Conservation (phyloP, 805 yeast species). For the Cyberlindnera xylosilytica region DNA sequence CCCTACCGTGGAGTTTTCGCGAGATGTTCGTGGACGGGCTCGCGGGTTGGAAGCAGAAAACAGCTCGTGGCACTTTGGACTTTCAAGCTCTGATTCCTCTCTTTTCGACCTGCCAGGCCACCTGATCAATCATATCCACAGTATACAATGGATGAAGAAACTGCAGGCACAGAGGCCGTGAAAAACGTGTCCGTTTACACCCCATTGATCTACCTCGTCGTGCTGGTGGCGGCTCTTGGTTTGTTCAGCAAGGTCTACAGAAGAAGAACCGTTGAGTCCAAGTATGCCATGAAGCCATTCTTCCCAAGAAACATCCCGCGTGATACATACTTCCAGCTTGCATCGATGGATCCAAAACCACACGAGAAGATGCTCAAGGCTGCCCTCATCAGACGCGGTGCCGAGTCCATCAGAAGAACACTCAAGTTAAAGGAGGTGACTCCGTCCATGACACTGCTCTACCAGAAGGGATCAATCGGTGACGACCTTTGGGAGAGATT, state of each 20-base stretch:
- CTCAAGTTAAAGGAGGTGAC: slow-evolving; percentile 78
- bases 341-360: slow-evolving; percentile 51
- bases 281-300: slow-evolving; percentile 65
- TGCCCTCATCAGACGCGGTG: slow-evolving; percentile 67
- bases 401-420: slow-evolving; percentile 82
- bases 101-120: too few relatives aligned
- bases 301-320: slow-evolving; percentile 67
- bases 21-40: too few relatives aligned
- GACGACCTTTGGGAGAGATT: slow-evolving; percentile 84
- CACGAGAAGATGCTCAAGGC: slow-evolving; percentile 78
- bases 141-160: slow-evolving; percentile 15
- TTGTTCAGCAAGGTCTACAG: slow-evolving; percentile 71
- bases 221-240: slow-evolving; percentile 62
- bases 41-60: too few relatives aligned
- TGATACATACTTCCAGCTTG: slow-evolving; percentile 59
- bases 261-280: slow-evolving; percentile 45
- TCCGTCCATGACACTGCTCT: slow-evolving; percentile 63
- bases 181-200: slow-evolving; percentile 53
- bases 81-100: too few relatives aligned
- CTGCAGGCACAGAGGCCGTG: slow-evolving; percentile 3
- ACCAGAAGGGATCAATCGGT: slow-evolving; percentile 87
- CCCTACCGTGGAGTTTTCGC: too few relatives aligned
- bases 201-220: slow-evolving; percentile 72
- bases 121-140: background rate
- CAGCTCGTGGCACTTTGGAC: too few relatives aligned